A percentile compares a stretch with the other conserved stretches of the same genome.
These are phyloP conservation scores for Hypoxylon subgilvum DNA, from an alignment of 495 filamentous ascomycete species.

Conservation along the genomic window DNA sequence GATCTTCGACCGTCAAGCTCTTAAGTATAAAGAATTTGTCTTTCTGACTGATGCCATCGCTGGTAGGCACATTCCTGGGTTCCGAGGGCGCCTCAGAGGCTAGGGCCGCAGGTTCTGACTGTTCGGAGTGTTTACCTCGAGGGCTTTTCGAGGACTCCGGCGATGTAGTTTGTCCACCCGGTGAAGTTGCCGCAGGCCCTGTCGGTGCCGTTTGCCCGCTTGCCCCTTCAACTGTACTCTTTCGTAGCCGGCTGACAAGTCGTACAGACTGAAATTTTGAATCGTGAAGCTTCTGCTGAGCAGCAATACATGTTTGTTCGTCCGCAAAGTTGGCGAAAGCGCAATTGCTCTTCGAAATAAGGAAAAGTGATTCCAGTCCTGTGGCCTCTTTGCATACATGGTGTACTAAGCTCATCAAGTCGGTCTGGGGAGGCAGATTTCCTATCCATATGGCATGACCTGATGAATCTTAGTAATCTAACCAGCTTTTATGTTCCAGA, in stretches of 20 bases:
- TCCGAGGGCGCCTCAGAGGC: conserved; percentile 23
- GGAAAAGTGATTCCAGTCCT: conserved; percentile 87
- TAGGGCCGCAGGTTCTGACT: conserved; percentile 22
- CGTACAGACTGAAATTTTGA: conserved; percentile 86
- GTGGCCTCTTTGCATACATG: conserved; percentile 85
- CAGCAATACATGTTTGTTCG: conserved; percentile 75
- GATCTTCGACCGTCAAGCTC: conserved; percentile 91
- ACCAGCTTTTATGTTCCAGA: not conserved
- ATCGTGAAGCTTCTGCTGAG: conserved; percentile 86
- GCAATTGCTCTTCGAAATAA: conserved; percentile 97
- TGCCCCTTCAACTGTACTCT: conserved; percentile 61
- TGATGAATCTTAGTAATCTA: conserved; percentile 32
- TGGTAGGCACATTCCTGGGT: conserved; percentile 8
- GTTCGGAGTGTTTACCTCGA: conserved; percentile 19
- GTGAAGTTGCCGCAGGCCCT: conserved; percentile 54
- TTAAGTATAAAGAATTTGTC: conserved; percentile 94
- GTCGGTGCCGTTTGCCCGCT: conserved; percentile 57
- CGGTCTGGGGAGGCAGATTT: conserved; percentile 84
- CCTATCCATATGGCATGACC: conserved; percentile 97
- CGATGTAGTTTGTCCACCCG: conserved; percentile 30
- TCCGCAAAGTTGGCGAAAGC: conserved; percentile 96
- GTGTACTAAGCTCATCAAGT: conserved; percentile 81
- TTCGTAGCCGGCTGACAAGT: conserved; percentile 88
- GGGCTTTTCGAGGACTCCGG: conserved; percentile 33
- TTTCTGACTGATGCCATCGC: conserved; percentile 43